phyloP scores from a whole-genome alignment of 495 filamentous ascomycete genomes.

The Xylaria sp. region DNA sequence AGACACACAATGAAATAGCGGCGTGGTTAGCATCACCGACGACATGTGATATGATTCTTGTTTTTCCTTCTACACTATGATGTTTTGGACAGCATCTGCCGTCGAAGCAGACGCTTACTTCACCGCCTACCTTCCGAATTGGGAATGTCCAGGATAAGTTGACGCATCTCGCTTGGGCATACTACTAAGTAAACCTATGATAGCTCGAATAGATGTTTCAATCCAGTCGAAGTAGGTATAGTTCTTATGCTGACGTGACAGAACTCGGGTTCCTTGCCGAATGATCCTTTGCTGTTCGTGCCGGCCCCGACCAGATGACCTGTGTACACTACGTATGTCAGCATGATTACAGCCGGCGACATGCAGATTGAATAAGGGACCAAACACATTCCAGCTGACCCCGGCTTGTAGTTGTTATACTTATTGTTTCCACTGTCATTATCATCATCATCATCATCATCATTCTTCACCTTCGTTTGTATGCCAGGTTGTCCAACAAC shows the following conservation, averaged over 20 bases:
- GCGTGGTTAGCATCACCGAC: background rate
- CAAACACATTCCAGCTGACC: slow-evolving; percentile 1
- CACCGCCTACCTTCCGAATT: slow-evolving; percentile 19
- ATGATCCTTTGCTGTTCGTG: slow-evolving; percentile 17
- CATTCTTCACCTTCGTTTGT: background rate
- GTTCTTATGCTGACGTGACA: slow-evolving; percentile 22
- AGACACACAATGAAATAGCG: background rate
- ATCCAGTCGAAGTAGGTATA: slow-evolving; percentile 11
- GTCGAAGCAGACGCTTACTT: background rate
- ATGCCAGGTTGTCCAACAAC: background rate
- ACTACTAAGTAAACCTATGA: slow-evolving; percentile 9
- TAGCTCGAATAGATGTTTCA: slow-evolving; percentile 3
- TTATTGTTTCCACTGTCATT: background rate
- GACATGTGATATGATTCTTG: background rate
- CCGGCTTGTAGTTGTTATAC: background rate
- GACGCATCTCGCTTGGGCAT: slow-evolving; percentile 15
- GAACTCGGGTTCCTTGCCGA: slow-evolving; percentile 10
- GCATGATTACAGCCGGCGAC: slow-evolving; percentile 9
- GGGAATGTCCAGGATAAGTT: slow-evolving; percentile 1
- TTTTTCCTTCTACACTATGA: background rate
- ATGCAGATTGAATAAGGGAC: slow-evolving; percentile 13
- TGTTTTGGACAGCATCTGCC: background rate
- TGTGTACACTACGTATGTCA: background rate
- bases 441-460: too few relatives aligned
- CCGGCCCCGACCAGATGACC: slow-evolving; percentile 13